phyloP scores from a whole-genome alignment of 169 alveolate genomes.

The Besnoitia besnoiti region DNA sequence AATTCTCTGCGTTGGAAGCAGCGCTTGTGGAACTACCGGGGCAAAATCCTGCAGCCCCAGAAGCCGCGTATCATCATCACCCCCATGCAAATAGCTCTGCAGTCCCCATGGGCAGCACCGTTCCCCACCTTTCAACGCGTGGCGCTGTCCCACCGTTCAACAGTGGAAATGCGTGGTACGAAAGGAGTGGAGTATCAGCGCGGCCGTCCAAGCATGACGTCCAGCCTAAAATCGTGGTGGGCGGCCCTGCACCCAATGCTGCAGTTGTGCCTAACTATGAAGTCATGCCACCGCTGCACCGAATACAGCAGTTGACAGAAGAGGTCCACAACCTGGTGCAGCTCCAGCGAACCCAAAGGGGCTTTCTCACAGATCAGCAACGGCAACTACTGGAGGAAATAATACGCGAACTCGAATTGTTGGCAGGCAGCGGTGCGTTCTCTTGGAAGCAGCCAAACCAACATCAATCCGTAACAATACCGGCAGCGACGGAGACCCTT shows the following conservation, averaged over 20 bases:
- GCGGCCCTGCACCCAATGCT: background rate
- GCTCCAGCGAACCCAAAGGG: background rate
- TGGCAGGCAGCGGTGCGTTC: background rate
- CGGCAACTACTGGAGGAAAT: background rate
- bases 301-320: background rate
- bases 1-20: background rate
- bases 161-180: too few relatives aligned
- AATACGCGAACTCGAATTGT: background rate
- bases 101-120: background rate
- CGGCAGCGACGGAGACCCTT: background rate
- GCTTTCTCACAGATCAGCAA: background rate
- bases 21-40: background rate
- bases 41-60: background rate
- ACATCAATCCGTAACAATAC: background rate
- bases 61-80: background rate
- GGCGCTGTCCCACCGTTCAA: background rate
- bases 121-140: background rate
- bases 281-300: background rate
- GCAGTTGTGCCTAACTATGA: background rate
- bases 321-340: constrained; percentile 12
- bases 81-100: background rate
- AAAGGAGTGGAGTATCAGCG: background rate
- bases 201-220: background rate
- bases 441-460: background rate
- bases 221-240: background rate